Evolutionary conservation across 148 eudicot genomes (phyloP).

Genomic region (Heliamphora exappendiculata): DNA sequence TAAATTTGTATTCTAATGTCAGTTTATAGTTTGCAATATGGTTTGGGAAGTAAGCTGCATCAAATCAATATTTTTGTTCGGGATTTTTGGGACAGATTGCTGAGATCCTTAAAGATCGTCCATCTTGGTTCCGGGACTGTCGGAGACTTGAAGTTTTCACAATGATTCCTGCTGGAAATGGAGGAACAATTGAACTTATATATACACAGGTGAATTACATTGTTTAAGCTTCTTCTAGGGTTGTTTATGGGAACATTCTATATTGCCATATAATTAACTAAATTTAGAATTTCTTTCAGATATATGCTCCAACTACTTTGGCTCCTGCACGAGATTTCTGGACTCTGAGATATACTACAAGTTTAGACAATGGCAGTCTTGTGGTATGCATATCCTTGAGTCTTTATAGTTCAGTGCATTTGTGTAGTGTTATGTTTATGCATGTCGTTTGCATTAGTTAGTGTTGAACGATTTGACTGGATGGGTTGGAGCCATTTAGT

Average conservation of each 20-base stretch:
- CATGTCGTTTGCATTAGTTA: background rate
- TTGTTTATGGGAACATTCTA: background rate
- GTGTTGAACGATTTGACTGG: background rate
- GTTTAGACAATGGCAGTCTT: conserved; percentile 82
- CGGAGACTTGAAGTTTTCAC: conserved; percentile 87
- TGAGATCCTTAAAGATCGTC: conserved; percentile 96
- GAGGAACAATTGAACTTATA: conserved; percentile 88
- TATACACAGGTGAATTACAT: conserved; percentile 59
- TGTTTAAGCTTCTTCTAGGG: background rate
- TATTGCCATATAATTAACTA: background rate
- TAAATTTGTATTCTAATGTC: background rate
- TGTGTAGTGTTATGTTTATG: background rate
- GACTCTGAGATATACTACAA: conserved; percentile 87
- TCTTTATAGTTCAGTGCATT: background rate
- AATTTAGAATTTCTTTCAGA: conserved; percentile 32
- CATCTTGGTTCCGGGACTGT: conserved; percentile 95
- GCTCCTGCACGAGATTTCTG: conserved; percentile 96
- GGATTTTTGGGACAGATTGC: conserved; percentile 49
- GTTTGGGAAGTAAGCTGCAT: background rate
- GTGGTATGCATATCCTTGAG: conserved; percentile 49
- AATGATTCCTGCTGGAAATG: conserved; percentile 86
- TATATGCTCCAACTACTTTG: conserved; percentile 87
- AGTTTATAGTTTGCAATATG: background rate
- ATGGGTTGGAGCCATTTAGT: background rate
- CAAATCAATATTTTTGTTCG: background rate